Base-by-base conservation (phyloP, 1,284 basidiomycete species). In the Lignosus rhinocerotis region DNA sequence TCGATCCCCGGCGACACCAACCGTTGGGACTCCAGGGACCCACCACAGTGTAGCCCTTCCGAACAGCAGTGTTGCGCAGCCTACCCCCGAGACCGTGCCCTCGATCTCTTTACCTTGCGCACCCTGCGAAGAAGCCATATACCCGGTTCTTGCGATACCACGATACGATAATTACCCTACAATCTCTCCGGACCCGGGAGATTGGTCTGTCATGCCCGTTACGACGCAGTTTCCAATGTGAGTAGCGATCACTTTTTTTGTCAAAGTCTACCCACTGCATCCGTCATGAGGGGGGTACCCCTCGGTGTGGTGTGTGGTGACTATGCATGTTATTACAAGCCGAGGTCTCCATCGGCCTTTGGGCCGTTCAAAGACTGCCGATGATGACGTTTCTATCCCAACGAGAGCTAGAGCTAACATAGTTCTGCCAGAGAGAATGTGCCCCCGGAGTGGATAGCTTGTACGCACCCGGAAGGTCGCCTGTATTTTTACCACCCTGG, bases 381-480 rank as follows among this genome's bases (percentile, higher is more conserved):
- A 25, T 25, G 4, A 25, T 25, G 25, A 25, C 25, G 25, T 25
- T 25, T 4, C 25, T 25, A 25, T 2, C 25, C 2, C 25, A 25
- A 4, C 4, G 25, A 25, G 2, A 25, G 4, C 25, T 4, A 2
- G 2, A 25, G 25, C 25, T 25, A 4, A 25, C 25, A 2, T 11
- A 6, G 19, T n/a, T n/a, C 21, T 17, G 30, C 43, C 2, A 69
- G 68, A 36, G 58, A 65, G 14, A 33, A 53, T 38, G 51, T 60
- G 1, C 67, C 69, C n/a, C 41, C 36, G 0, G 61, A 49, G 5
- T 74, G 71, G 68, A 41, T 43, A 14, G 42, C 66, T 6, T 61
- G 58, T 14, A 60, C 58, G 5, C 71, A 72, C 54, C 70, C 71
- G 0, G 71, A 72, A 51, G 71, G 71, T 9, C 60, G 62, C 6